These are phyloP conservation scores for Nicotiana benthamiana DNA, from an alignment of 257 asterid genomes.

Conservation along the genomic window DNA sequence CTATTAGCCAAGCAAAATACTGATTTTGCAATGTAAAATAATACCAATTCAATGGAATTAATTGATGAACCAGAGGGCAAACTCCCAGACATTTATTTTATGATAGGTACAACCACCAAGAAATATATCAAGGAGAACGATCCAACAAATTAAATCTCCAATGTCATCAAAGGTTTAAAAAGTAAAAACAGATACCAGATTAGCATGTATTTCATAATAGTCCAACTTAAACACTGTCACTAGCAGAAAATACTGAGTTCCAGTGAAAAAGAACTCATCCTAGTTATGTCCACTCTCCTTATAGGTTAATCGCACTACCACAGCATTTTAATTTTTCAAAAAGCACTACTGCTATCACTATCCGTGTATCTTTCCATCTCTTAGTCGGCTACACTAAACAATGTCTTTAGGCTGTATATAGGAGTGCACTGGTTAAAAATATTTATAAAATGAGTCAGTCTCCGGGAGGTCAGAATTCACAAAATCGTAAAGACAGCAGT, in stretches of 20 bases:
- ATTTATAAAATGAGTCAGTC: background rate
- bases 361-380: background rate
- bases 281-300: background rate
- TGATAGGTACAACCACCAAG: background rate
- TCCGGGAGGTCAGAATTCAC: background rate
- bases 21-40: background rate
- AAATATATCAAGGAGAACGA: background rate
- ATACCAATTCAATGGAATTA: background rate
- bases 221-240: background rate
- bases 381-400: background rate
- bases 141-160: background rate
- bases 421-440: background rate
- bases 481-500: background rate
- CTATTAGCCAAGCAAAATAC: background rate
- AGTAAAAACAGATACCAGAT: background rate
- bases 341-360: background rate
- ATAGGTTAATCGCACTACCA: background rate
- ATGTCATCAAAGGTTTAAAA: background rate
- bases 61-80: background rate
- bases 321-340: background rate
- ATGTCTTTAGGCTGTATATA: background rate
- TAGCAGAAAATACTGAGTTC: background rate
- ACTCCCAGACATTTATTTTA: background rate
- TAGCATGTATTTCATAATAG: background rate
- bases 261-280: background rate